Percentiles rank a stretch among this genome's conserved stretches.
Conservation (phyloP, 2,329 filamentous ascomycete genomes). For the Fonsecaea pugnacius region DNA sequence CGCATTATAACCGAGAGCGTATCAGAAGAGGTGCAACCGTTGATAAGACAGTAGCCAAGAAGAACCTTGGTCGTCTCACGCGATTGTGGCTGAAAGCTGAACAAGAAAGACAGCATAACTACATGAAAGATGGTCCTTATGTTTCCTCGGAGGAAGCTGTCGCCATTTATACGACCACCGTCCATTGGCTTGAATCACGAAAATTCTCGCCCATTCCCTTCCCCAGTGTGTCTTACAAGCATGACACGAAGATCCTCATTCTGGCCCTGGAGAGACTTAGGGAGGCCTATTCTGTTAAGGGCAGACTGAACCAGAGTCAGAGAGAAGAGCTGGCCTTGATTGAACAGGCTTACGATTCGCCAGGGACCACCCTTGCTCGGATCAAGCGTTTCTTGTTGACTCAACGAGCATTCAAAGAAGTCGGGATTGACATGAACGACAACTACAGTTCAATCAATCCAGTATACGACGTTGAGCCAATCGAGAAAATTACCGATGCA, state of each 20-base stretch:
- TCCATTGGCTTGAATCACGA: constrained; percentile 97
- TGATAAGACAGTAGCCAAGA: constrained; percentile 99
- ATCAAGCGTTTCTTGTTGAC: constrained; percentile 98
- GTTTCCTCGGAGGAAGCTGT: constrained; percentile 98
- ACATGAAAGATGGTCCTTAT: constrained; percentile 98
- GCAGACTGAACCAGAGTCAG: constrained; percentile 93
- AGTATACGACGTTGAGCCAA: constrained; percentile 97
- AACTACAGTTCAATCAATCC: constrained; percentile 99
- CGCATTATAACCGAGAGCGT: constrained; percentile 97
- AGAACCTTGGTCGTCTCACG: constrained; percentile 93
- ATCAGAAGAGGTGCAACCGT: constrained; percentile 96
- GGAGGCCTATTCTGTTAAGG: constrained; percentile 97
- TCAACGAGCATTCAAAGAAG: constrained; percentile 97
- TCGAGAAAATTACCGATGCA: constrained; percentile 98
- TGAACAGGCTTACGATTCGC: constrained; percentile 97
- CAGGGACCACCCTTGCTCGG: constrained; percentile 89
- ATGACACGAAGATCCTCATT: constrained; percentile 98
- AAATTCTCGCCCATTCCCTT: constrained; percentile 99
- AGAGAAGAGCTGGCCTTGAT: constrained; percentile 95
- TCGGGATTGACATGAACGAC: constrained; percentile 99
- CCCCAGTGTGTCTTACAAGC: constrained; percentile 98
- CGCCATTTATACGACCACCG: constrained; percentile 97
- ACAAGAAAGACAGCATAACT: constrained; percentile 98
- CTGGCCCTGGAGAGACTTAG: constrained; percentile 88
- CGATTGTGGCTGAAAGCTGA: constrained; percentile 97